Conservation (phyloP, 2,329 filamentous ascomycete species). For the Sarocladium kiliense region DNA sequence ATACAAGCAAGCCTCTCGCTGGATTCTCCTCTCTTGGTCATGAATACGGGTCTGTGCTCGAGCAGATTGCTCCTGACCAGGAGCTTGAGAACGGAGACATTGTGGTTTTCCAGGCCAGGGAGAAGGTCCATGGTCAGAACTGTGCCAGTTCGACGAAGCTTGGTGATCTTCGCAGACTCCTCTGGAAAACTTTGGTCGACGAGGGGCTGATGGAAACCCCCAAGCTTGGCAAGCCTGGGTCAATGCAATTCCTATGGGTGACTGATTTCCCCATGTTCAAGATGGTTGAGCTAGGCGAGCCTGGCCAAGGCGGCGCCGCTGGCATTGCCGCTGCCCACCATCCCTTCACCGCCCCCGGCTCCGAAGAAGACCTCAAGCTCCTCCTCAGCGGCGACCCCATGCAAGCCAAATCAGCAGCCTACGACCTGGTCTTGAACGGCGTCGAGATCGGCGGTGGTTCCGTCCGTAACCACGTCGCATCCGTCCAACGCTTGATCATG, state of each 20-base stretch:
- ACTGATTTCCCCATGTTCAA: conserved; percentile 91
- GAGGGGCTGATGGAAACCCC: conserved; percentile 46
- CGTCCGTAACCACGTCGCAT: conserved; percentile 80
- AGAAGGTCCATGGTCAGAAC: conserved; percentile 52
- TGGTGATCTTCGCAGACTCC: conserved; percentile 64
- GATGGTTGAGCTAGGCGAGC: conserved; percentile 55
- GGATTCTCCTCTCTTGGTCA: conserved; percentile 72
- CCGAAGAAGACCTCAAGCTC: conserved; percentile 64
- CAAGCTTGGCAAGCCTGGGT: conserved; percentile 28
- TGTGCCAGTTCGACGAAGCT: conserved; percentile 59
- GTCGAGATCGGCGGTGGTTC: conserved; percentile 92
- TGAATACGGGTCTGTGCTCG: conserved; percentile 54
- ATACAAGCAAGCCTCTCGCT: conserved; percentile 66
- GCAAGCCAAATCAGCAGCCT: conserved; percentile 75
- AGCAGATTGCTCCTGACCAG: conserved; percentile 30
- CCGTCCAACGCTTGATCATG: conserved; percentile 81
- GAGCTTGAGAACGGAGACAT: conserved; percentile 61
- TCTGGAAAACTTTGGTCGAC: conserved; percentile 67
- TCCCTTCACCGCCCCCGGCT: conserved; percentile 86
- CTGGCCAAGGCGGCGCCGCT: conserved; percentile 75
- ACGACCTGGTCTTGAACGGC: conserved; percentile 93
- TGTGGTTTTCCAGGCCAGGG: conserved; percentile 74
- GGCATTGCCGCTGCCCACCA: conserved; percentile 89
- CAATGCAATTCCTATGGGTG: conserved; percentile 76
- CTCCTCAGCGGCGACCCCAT: conserved; percentile 65